Percentiles rank a stretch among this genome's conserved stretches.
phyloP scores from a whole-genome alignment of 2,329 filamentous ascomycete species.

The Fusarium stilboides region DNA sequence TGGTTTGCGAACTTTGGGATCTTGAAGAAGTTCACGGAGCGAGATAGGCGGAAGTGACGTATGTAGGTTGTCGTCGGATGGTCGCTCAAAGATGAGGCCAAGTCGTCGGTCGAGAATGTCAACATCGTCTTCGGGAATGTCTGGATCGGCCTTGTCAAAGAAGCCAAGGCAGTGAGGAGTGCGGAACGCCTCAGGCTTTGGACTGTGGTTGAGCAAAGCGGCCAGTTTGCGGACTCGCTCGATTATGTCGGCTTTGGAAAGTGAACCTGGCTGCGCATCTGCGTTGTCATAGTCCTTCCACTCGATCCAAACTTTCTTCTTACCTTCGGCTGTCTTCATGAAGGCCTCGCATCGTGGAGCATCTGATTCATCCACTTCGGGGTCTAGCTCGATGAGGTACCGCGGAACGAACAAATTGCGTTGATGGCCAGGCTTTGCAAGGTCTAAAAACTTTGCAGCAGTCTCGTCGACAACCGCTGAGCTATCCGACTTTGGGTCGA shows the following conservation, averaged over 20 bases:
- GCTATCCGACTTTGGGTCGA: constrained; percentile 55
- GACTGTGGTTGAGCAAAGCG: constrained; percentile 62
- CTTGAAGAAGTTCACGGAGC: constrained; percentile 62
- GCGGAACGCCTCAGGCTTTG: constrained; percentile 65
- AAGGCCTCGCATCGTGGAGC: constrained; percentile 58
- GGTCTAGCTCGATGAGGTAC: constrained; percentile 54
- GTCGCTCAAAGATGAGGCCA: constrained; percentile 69
- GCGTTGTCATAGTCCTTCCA: constrained; percentile 65
- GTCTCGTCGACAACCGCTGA: constrained; percentile 55
- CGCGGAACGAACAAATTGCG: constrained; percentile 55
- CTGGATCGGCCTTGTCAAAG: constrained; percentile 61
- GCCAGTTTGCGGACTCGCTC: constrained; percentile 64
- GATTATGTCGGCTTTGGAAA: constrained; percentile 60
- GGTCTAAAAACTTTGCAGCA: constrained; percentile 57
- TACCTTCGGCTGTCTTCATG: constrained; percentile 55
- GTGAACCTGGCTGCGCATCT: constrained; percentile 54
- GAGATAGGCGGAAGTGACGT: constrained; percentile 60
- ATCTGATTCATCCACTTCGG: constrained; percentile 53
- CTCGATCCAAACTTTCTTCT: constrained; percentile 63
- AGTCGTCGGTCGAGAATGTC: constrained; percentile 61
- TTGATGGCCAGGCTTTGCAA: constrained; percentile 54
- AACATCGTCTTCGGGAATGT: constrained; percentile 56
- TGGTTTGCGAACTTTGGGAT: constrained; percentile 57
- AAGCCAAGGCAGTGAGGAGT: constrained; percentile 67
- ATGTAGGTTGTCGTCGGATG: constrained; percentile 55